phyloP scores from a whole-genome alignment of 352 stramenopile genomes.

The Lagenidium giganteum region DNA sequence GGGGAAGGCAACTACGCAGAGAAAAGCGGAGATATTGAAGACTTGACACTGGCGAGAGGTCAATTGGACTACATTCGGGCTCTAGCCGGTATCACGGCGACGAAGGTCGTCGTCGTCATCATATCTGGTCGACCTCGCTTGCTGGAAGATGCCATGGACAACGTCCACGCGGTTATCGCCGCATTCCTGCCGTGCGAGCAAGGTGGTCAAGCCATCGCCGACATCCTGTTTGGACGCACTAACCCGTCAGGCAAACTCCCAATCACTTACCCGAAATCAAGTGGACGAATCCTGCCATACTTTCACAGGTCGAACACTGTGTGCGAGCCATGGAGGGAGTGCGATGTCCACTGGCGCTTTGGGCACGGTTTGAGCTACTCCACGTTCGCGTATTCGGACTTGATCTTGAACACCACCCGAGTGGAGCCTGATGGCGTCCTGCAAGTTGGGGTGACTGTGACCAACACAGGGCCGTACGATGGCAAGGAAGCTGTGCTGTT shows the following conservation, averaged over 20 bases:
- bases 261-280: constrained; percentile 72
- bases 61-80: constrained; percentile 73
- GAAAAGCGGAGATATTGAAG: constrained; percentile 82
- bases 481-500: constrained; percentile 43
- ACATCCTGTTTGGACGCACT: constrained; percentile 73
- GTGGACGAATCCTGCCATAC: constrained; percentile 55
- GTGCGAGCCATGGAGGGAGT: constrained; percentile 13
- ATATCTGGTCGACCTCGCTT: constrained; percentile 75
- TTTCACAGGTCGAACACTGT: constrained; percentile 51
- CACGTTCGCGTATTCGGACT: constrained; percentile 37
- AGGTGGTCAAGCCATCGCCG: constrained; percentile 74
- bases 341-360: constrained; percentile 49
- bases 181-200: constrained; percentile 73
- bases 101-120: constrained; percentile 81
- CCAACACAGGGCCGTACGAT: constrained; percentile 24
- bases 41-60: constrained; percentile 52
- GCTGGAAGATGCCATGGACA: constrained; percentile 43
- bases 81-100: constrained; percentile 47
- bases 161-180: constrained; percentile 71
- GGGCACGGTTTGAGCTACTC: constrained; percentile 57
- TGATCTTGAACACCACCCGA: constrained; percentile 24
- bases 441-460: constrained; percentile 15
- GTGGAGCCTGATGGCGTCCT: constrained; percentile 15
- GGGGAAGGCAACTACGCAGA: constrained; percentile 79
- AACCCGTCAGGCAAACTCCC: constrained; percentile 82